phyloP scores from a whole-genome alignment of 768 basidiomycete species.

The Imleria badia region DNA sequence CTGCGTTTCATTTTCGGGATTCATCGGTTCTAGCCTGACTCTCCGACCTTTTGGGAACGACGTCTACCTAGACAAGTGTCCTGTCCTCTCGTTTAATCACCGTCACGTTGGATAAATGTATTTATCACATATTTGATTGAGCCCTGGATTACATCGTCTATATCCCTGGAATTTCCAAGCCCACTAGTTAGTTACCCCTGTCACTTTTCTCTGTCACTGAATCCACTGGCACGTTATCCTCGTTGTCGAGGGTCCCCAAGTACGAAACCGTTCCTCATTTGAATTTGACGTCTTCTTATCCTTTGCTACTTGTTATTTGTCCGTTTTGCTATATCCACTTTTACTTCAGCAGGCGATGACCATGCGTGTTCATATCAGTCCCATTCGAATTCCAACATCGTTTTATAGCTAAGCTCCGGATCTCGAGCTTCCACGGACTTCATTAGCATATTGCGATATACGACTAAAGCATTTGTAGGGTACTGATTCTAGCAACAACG shows the following conservation, averaged over 20 bases:
- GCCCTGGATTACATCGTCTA: constrained; percentile 12
- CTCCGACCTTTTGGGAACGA: constrained; percentile 15
- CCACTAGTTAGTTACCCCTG: background rate
- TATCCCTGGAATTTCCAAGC: constrained; percentile 8
- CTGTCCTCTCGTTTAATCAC: constrained; percentile 35
- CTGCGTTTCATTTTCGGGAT: constrained; percentile 2
- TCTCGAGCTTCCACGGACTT: background rate
- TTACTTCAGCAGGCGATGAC: background rate
- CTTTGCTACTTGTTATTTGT: background rate
- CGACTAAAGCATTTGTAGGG: constrained; percentile 17
- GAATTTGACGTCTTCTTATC: background rate
- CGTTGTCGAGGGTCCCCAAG: background rate
- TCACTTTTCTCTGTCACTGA: background rate
- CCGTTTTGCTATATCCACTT: background rate
- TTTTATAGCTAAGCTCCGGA: background rate
- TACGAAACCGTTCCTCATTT: background rate
- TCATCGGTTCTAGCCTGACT: background rate
- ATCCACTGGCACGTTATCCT: background rate
- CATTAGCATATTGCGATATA: constrained; percentile 15
- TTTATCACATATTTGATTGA: constrained; percentile 23
- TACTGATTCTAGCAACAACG: constrained; percentile 13
- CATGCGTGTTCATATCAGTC: background rate
- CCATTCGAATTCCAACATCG: background rate
- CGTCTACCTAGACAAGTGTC: constrained; percentile 23
- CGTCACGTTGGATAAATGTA: constrained; percentile 21